Conservation (phyloP, 1,139 yeast species). For the Candida sanyaensis region DNA sequence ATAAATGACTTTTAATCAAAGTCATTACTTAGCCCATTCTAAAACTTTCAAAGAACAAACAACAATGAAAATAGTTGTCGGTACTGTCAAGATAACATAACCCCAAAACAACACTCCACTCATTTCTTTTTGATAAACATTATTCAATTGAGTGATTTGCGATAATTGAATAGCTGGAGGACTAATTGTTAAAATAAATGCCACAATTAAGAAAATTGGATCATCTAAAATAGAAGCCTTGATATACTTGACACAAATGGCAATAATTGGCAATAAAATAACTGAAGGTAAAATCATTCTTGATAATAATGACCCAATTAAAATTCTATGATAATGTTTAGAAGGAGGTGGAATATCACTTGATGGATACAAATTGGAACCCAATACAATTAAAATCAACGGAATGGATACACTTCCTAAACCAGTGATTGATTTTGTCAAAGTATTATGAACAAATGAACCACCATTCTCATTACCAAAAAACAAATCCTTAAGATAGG, state of each 20-base stretch:
- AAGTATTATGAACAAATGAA: slow-evolving; percentile 69
- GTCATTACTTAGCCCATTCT: slow-evolving; percentile 39
- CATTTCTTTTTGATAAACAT: slow-evolving; percentile 79
- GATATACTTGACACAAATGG: slow-evolving; percentile 64
- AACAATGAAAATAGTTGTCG: slow-evolving; percentile 74
- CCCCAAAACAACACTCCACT: slow-evolving; percentile 89
- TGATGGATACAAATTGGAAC: slow-evolving; percentile 73
- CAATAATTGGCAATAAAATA: slow-evolving; percentile 65
- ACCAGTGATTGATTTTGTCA: slow-evolving; percentile 74
- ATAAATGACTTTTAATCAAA: no score
- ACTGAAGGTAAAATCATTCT: slow-evolving; percentile 79
- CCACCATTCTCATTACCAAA: slow-evolving; percentile 45
- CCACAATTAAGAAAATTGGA: slow-evolving; percentile 77
- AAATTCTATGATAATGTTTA: slow-evolving; percentile 56
- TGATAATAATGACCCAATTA: slow-evolving; percentile 67
- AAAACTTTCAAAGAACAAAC: slow-evolving; percentile 68
- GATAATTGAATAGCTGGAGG: slow-evolving; percentile 88
- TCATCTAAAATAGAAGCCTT: slow-evolving; percentile 75
- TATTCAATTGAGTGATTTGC: slow-evolving; percentile 78
- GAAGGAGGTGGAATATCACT: slow-evolving; percentile 66
- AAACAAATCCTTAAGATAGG: slow-evolving; percentile 63
- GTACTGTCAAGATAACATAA: slow-evolving; percentile 72
- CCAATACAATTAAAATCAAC: slow-evolving; percentile 69
- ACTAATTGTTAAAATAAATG: slow-evolving; percentile 71
- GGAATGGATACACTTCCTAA: slow-evolving; percentile 91